phyloP scores from a whole-genome alignment of 179 eudicot genomes.

The Silene noctiflora region DNA sequence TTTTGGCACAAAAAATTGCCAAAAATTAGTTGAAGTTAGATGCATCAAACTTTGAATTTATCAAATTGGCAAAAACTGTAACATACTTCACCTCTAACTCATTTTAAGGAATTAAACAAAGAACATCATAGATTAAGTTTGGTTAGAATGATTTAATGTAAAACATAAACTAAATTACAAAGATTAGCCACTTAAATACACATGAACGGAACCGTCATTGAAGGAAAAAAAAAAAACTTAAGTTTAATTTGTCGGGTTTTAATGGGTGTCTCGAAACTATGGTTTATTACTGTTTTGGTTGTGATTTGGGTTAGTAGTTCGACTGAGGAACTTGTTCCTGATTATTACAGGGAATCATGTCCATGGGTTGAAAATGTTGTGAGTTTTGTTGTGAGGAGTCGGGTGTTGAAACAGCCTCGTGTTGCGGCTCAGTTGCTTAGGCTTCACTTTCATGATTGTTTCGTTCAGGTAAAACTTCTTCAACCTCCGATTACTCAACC shows the following conservation, averaged over 20 bases:
- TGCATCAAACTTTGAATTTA: constrained; percentile 36
- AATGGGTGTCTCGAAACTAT: constrained; percentile 20
- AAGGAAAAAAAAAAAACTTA: neutral
- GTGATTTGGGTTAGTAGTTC: constrained; percentile 19
- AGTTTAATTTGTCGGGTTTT: neutral
- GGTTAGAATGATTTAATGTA: constrained; percentile 28
- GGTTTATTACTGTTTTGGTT: constrained; percentile 5
- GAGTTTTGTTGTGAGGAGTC: constrained; percentile 42
- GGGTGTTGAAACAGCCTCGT: constrained; percentile 52
- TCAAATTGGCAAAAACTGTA: constrained; percentile 14
- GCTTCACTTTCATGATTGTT: constrained; percentile 77
- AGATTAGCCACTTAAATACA: neutral
- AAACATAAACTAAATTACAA: constrained; percentile 12
- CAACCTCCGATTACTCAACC: neutral
- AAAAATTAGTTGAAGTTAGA: constrained; percentile 36
- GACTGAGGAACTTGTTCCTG: constrained; percentile 29
- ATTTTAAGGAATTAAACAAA: constrained; percentile 12
- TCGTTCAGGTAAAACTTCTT: constrained; percentile 48
- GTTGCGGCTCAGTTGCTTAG: constrained; percentile 67
- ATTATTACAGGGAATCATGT: constrained; percentile 52
- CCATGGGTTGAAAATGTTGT: constrained; percentile 51
- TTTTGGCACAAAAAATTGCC: neutral
- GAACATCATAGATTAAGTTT: constrained; percentile 22
- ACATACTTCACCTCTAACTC: constrained; percentile 22
- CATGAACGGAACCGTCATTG: constrained; percentile 6